These are phyloP conservation scores for Limonium bicolor DNA, from an alignment of 148 eudicot genomes.

Conservation along the genomic window DNA sequence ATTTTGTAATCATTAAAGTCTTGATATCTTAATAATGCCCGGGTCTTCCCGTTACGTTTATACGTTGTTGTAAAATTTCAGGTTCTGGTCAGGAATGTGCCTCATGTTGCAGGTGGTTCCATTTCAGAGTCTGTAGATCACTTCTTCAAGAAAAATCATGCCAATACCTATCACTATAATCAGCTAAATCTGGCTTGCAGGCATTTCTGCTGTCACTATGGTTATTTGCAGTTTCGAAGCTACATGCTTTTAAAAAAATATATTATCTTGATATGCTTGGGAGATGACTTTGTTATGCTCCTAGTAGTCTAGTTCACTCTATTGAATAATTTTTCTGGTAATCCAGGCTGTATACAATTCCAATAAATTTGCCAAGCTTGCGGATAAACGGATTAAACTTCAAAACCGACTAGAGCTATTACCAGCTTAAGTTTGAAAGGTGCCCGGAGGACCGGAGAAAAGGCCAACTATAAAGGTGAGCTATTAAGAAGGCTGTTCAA, in stretches of 20 bases:
- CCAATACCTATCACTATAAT: constrained; percentile 66
- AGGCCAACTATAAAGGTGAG: constrained; percentile 65
- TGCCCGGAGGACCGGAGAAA: constrained; percentile 71
- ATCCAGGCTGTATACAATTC: constrained; percentile 80
- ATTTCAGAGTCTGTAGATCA: constrained; percentile 67
- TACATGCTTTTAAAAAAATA: too few species aligned
- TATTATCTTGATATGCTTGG: too few species aligned
- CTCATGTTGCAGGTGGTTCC: constrained; percentile 49
- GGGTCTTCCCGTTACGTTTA: too few species aligned
- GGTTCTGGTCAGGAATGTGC: constrained; percentile 90
- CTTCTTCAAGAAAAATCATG: constrained; percentile 77
- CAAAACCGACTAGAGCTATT: constrained; percentile 88
- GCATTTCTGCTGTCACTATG: too few species aligned
- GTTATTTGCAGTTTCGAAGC: too few species aligned
- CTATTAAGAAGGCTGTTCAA: neutral
- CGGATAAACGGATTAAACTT: constrained; percentile 42
- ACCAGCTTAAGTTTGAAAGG: constrained; percentile 74
- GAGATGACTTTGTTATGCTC: too few species aligned
- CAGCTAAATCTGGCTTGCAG: constrained; percentile 35
- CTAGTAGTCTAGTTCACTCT: neutral
- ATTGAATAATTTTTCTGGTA: neutral
- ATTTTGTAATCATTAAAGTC: too few species aligned
- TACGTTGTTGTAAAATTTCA: too few species aligned
- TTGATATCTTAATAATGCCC: too few species aligned
- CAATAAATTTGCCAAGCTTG: constrained; percentile 77